These are phyloP conservation scores for Delitschia confertaspora DNA, from an alignment of 495 filamentous ascomycete species.

Conservation along the genomic window DNA sequence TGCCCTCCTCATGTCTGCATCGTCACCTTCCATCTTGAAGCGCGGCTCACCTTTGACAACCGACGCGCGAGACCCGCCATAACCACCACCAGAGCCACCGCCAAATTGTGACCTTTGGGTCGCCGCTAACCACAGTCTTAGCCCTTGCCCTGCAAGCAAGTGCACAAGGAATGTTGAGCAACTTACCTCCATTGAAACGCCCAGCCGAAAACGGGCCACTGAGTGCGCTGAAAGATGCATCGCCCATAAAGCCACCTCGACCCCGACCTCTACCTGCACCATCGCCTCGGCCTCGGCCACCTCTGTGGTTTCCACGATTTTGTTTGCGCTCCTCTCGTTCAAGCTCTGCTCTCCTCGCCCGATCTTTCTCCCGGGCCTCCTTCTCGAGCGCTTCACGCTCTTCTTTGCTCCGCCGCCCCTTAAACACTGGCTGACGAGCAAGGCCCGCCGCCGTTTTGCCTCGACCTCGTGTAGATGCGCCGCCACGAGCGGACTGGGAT, in stretches of 20 bases:
- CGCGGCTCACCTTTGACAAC: too few relatives aligned
- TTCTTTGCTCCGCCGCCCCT: slow-evolving; percentile 25
- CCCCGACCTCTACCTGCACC: slow-evolving; percentile 12
- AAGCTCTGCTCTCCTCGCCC: slow-evolving; percentile 13
- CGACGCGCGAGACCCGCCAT: neutral
- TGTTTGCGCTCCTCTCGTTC: slow-evolving; percentile 6
- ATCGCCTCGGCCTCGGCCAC: slow-evolving; percentile 8
- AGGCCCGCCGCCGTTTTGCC: slow-evolving; percentile 17
- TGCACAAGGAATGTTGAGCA: neutral
- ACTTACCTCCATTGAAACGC: slow-evolving; percentile 8
- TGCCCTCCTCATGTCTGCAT: slow-evolving; percentile 3
- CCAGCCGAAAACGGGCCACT: slow-evolving; percentile 32
- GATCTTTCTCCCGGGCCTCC: slow-evolving; percentile 18
- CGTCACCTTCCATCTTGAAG: slow-evolving; percentile 6
- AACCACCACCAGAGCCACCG: neutral
- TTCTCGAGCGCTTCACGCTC: slow-evolving; percentile 26
- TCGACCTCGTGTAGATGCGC: slow-evolving; percentile 6
- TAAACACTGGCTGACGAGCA: slow-evolving; percentile 13
- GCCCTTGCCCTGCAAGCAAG: slow-evolving; percentile 8
- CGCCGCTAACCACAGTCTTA: slow-evolving; percentile 1
- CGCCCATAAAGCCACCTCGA: slow-evolving; percentile 18
- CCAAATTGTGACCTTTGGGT: neutral
- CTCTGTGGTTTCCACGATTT: slow-evolving; percentile 11
- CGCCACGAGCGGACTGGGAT: slow-evolving; percentile 8
- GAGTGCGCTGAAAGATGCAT: slow-evolving; percentile 1